Base-by-base conservation (phyloP, 2,329 filamentous ascomycete species). In the Geosmithia putterillii region DNA sequence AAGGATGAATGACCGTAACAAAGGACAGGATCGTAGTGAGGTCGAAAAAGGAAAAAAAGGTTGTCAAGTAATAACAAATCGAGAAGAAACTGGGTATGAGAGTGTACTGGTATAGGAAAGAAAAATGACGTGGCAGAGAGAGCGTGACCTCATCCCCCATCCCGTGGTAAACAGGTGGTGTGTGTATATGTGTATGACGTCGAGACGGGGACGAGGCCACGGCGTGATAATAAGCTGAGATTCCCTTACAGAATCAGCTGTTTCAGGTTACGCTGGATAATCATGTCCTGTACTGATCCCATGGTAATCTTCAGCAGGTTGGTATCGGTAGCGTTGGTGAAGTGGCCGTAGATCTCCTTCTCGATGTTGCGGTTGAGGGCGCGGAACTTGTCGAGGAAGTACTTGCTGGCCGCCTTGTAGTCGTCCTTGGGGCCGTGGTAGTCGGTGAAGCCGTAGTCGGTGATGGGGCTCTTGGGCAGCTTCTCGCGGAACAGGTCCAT, bases 261-360 rank as follows among this genome's bases (percentile, higher is more conserved):
- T 64, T 86, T 85, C 44, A 89, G 71, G 59, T 88, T 88, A 58
- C 82, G 82, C 63, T 88, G 83, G 55, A 88, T 86, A 54, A 88
- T 86, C 80, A 87, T 90, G 60, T 90, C 85, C 63, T 90, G 84
- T 44, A 90, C 85, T 10, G 83, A 86, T 49, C 76, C 74, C 86
- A 90, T 90, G 35, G 86, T 90, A 50, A 87, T 86, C 66, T 88
- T 89, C 51, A 90, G 71, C 48, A 90, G 65, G 56, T 86, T 87
- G 28, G 85, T 79, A 52, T 78, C 74, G 42, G 74, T 79, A 8
- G 74, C 74, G 49, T 77, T 78, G 40, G 74, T 78, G 44, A 78
- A 76, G 56, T 79, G 74, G 39, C 74, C 74, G 52, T 78, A 79
- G 9, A 79, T 78, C 52, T 78, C 74, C 61, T 78, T 78, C 47